A percentile compares a stretch with the other conserved stretches of the same genome.
phyloP scores from a whole-genome alignment of 78 protist species.

The Speleostelium caveatum region DNA sequence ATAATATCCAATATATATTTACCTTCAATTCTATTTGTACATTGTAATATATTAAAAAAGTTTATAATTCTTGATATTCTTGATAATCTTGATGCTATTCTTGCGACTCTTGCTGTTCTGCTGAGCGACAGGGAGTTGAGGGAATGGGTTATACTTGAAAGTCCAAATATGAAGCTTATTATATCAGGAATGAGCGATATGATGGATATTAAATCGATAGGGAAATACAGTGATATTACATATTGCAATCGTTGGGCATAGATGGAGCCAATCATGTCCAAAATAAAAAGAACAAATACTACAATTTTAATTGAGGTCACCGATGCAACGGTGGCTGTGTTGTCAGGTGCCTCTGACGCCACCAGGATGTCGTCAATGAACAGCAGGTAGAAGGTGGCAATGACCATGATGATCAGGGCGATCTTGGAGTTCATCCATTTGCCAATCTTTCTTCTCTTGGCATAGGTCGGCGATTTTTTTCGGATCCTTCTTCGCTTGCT shows the following conservation, averaged over 20 bases:
- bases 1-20: too few relatives aligned
- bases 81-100: conserved; percentile 60
- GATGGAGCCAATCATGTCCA: conserved; percentile 17
- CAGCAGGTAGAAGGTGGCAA: not conserved
- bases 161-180: conserved; percentile 30
- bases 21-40: not conserved
- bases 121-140: conserved; percentile 32
- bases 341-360: conserved; percentile 43
- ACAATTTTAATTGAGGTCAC: conserved; percentile 40
- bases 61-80: conserved; percentile 24
- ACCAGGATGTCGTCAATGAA: conserved; percentile 47
- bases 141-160: conserved; percentile 6
- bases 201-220: conserved; percentile 56
- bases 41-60: conserved; percentile 32
- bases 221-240: conserved; percentile 63
- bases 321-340: not conserved
- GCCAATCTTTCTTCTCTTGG: conserved; percentile 5
- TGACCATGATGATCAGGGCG: not conserved
- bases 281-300: conserved; percentile 52
- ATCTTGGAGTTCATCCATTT: conserved; percentile 7
- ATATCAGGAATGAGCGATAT: conserved; percentile 71
- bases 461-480: not conserved
- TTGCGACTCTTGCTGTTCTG: conserved; percentile 60
- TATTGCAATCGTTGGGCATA: conserved; percentile 59
- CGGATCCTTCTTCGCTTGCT: conserved; percentile 8